phyloP scores from a whole-genome alignment of 345 rosid genomes.

The Gossypium rotundifolium region DNA sequence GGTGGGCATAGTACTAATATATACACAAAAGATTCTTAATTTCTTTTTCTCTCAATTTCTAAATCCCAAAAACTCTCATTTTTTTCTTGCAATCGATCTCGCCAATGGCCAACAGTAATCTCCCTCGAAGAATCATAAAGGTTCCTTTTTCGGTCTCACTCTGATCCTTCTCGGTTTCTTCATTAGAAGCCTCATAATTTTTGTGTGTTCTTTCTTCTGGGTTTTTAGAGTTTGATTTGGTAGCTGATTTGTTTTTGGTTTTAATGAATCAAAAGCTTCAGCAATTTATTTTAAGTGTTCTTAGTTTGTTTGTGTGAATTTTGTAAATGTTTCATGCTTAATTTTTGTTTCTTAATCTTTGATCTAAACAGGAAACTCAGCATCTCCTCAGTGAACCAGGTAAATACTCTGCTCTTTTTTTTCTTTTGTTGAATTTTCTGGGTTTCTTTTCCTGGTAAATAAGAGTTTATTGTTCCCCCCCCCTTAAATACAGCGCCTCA shows the following conservation, averaged over 20 bases:
- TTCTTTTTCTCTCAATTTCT: too few species aligned
- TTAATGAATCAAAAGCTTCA: neutral
- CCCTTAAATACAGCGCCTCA: conserved; percentile 56
- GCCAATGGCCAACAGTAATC: conserved; percentile 18
- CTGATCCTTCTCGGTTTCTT: conserved; percentile 15
- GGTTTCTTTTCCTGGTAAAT: conserved; percentile 8
- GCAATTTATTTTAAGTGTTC: neutral
- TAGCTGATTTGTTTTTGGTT: neutral
- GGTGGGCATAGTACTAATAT: too few species aligned
- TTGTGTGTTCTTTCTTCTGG: neutral
- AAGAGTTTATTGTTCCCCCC: neutral
- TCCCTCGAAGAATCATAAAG: conserved; percentile 21
- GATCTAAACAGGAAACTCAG: conserved; percentile 70
- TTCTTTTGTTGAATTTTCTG: neutral
- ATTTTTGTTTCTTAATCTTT: neutral
- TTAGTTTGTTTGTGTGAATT: neutral
- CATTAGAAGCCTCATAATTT: neutral
- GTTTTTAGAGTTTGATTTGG: neutral
- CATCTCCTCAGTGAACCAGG: conserved; percentile 99
- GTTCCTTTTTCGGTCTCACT: conserved; percentile 31
- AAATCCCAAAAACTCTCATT: too few species aligned
- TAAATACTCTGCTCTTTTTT: conserved; percentile 12
- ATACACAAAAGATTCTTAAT: too few species aligned
- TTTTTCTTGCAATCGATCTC: conserved; percentile 11
- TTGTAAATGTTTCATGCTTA: neutral